Conservation (phyloP, 1,139 yeast species). For the Pichia sp. region DNA sequence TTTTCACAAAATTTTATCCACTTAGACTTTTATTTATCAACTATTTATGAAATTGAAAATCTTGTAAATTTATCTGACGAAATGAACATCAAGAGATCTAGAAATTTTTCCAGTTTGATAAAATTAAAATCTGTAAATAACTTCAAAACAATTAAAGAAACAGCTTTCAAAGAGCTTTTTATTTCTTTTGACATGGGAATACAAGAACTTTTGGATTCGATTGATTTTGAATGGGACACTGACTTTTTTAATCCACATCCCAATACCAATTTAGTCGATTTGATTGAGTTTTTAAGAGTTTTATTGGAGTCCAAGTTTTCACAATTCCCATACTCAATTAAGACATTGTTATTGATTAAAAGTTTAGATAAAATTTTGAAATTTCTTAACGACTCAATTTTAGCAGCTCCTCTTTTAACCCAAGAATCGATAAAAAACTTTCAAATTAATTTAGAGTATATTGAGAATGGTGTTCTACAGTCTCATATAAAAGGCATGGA, state of each 20-base stretch:
- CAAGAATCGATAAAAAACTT: constrained; percentile 51
- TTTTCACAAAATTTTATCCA: constrained; percentile 84
- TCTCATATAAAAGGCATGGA: constrained; percentile 10
- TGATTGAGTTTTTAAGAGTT: constrained; percentile 81
- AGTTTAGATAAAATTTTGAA: constrained; percentile 82
- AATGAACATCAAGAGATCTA: constrained; percentile 15
- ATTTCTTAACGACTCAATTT: constrained; percentile 54
- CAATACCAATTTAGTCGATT: constrained; percentile 71
- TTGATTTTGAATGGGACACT: constrained; percentile 76
- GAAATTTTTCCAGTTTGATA: constrained; percentile 17
- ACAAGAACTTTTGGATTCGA: constrained; percentile 47
- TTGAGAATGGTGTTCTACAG: constrained; percentile 34
- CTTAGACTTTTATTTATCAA: constrained; percentile 69
- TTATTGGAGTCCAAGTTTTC: constrained; percentile 83
- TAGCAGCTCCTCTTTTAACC: constrained; percentile 29
- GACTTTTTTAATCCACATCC: constrained; percentile 51
- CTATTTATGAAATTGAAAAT: constrained; percentile 49
- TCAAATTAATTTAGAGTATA: constrained; percentile 47
- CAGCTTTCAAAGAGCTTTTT: constrained; percentile 31
- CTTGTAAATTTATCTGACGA: constrained; percentile 24
- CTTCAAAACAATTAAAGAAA: constrained; percentile 56
- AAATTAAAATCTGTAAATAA: constrained; percentile 42
- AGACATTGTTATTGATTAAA: constrained; percentile 72
- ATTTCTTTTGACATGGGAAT: too few species aligned
- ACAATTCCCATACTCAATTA: constrained; percentile 69